phyloP scores from a whole-genome alignment of 2,329 filamentous ascomycete genomes.

The Scedosporium minutisporum region DNA sequence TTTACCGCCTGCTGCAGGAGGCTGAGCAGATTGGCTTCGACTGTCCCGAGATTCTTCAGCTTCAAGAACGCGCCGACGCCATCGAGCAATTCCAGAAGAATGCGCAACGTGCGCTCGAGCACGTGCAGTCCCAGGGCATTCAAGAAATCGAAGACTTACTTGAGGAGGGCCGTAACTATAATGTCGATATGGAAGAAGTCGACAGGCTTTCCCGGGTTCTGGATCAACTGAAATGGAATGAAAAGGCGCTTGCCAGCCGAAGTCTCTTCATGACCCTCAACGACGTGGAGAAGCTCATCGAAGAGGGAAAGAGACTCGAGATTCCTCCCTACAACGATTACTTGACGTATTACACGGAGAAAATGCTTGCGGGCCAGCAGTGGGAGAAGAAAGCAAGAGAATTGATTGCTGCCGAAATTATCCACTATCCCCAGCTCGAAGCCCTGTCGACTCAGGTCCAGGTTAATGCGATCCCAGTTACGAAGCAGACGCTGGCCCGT shows the following conservation, averaged over 20 bases:
- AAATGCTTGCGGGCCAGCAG: conserved; percentile 64
- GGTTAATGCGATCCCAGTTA: conserved; percentile 64
- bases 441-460: conserved; percentile 76
- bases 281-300: conserved; percentile 71
- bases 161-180: conserved; percentile 82
- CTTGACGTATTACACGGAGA: conserved; percentile 64
- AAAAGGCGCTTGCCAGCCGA: conserved; percentile 58
- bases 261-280: conserved; percentile 60
- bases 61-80: conserved; percentile 75
- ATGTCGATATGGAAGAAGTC: conserved; percentile 83
- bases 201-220: conserved; percentile 71
- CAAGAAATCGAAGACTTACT: conserved; percentile 80
- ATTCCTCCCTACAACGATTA: conserved; percentile 75
- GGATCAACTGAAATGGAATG: conserved; percentile 81
- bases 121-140: conserved; percentile 52
- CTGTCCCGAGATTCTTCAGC: conserved; percentile 76
- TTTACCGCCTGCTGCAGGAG: conserved; percentile 72
- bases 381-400: conserved; percentile 94
- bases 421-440: conserved; percentile 92
- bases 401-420: conserved; percentile 79
- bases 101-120: conserved; percentile 60
- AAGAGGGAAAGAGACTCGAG: conserved; percentile 65
- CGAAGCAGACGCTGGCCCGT: conserved; percentile 64
- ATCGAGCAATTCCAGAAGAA: conserved; percentile 78
- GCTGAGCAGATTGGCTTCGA: conserved; percentile 87